Evolutionary conservation across 352 stramenopile genomes (phyloP).

Genomic region (Globisporangium okanoganense): DNA sequence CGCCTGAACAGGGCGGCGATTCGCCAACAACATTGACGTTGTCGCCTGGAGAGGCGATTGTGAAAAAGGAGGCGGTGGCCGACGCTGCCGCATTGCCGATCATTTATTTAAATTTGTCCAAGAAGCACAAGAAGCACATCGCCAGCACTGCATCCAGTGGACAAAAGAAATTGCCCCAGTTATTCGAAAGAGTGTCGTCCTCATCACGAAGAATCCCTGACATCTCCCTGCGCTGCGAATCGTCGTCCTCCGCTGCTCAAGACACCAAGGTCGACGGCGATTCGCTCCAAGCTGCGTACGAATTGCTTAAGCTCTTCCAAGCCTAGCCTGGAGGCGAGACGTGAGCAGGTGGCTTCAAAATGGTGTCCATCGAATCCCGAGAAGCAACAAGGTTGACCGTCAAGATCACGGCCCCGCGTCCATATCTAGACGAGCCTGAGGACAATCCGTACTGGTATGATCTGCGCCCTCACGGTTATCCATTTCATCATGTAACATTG

Average conservation of each 20-base stretch:
- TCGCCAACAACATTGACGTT: neutral
- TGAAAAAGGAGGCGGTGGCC: constrained; percentile 35
- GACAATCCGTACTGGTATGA: neutral
- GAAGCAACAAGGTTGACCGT: neutral
- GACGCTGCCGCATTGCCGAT: constrained; percentile 61
- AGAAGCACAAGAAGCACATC: constrained; percentile 40
- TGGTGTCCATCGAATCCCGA: neutral
- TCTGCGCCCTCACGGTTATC: neutral
- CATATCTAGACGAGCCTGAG: neutral
- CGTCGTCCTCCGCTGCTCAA: neutral
- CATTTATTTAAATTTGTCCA: constrained; percentile 81
- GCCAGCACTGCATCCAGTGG: neutral
- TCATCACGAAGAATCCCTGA: neutral
- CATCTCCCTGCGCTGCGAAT: neutral
- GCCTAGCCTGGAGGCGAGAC: neutral
- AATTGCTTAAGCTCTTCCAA: constrained; percentile 51
- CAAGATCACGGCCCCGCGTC: neutral
- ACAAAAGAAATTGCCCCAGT: neutral
- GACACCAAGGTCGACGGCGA: constrained; percentile 47
- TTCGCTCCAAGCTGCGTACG: constrained; percentile 65
- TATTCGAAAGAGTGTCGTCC: neutral
- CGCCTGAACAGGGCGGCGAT: neutral
- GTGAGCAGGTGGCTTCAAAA: neutral
- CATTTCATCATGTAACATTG: neutral
- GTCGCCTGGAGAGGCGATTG: neutral